These are phyloP conservation scores for Fagopyrum esculentum DNA, from an alignment of 148 eudicot genomes.

Conservation along the genomic window DNA sequence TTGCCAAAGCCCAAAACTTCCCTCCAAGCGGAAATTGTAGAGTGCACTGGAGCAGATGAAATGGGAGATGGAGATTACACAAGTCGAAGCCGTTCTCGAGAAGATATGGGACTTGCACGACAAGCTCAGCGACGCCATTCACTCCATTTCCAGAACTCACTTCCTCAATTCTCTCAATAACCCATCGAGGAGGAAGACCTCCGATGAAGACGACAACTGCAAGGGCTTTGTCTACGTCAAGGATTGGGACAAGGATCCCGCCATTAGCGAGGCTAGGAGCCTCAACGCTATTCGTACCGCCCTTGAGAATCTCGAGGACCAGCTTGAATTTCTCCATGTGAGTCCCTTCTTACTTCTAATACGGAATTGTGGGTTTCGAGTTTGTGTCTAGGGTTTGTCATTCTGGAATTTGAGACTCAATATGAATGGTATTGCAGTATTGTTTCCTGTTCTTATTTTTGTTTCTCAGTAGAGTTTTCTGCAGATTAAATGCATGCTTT, in stretches of 20 bases:
- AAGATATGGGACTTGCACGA: slow-evolving; percentile 92
- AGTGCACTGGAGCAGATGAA: slow-evolving; percentile 20
- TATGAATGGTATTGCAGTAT: neutral
- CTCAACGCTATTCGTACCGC: slow-evolving; percentile 79
- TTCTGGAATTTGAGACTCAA: no score
- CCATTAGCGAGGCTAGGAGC: slow-evolving; percentile 74
- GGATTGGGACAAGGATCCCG: slow-evolving; percentile 52
- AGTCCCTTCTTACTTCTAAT: slow-evolving; percentile 18
- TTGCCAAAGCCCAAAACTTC: neutral
- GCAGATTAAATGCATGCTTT: neutral
- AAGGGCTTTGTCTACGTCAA: slow-evolving; percentile 66
- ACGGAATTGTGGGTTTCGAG: neutral
- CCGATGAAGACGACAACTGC: slow-evolving; percentile 3
- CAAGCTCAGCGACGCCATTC: slow-evolving; percentile 92
- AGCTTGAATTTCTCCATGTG: slow-evolving; percentile 83
- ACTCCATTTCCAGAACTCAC: slow-evolving; percentile 66
- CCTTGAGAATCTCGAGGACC: slow-evolving; percentile 87
- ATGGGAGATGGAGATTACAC: slow-evolving; percentile 62
- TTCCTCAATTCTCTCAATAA: slow-evolving; percentile 55
- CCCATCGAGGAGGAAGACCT: slow-evolving; percentile 10
- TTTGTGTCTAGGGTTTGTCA: neutral
- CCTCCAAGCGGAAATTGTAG: neutral
- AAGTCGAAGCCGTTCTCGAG: slow-evolving; percentile 63
- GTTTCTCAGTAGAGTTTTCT: neutral
- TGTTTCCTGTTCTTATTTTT: neutral